Percentiles rank a stretch among this genome's conserved stretches.
These are phyloP conservation scores for Cercospora nicotianae DNA, from an alignment of 2,329 filamentous ascomycete species.

Conservation along the genomic window DNA sequence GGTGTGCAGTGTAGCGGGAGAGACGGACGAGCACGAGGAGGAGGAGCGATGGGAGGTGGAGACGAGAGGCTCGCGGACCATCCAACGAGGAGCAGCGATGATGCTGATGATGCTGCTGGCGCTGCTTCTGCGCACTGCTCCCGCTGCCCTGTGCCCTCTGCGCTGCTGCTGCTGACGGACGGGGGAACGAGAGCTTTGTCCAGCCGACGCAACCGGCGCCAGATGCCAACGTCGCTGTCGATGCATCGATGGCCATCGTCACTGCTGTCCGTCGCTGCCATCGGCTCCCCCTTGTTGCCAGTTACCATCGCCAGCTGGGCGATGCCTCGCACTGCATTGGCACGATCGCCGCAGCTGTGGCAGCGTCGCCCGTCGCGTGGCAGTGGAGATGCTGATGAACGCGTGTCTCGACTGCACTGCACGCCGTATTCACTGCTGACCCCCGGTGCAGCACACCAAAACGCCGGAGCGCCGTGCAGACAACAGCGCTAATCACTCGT, in stretches of 20 bases:
- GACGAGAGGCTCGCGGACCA: neutral
- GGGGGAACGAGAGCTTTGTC: neutral
- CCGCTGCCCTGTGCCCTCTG: neutral
- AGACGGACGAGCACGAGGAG: neutral
- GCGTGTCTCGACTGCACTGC: neutral
- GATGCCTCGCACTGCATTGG: neutral
- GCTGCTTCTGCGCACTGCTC: neutral
- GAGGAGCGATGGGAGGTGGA: neutral
- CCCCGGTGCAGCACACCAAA: neutral
- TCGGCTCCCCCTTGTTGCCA: neutral
- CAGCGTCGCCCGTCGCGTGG: neutral
- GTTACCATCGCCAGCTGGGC: neutral
- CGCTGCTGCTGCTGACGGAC: neutral
- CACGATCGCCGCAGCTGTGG: neutral
- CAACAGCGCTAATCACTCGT: neutral
- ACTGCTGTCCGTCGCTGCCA: neutral
- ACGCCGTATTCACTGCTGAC: neutral
- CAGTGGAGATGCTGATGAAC: neutral
- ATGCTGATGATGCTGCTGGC: neutral
- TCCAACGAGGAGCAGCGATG: neutral
- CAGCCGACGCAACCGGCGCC: conserved; percentile 1
- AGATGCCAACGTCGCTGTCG: neutral
- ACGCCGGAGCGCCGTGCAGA: neutral
- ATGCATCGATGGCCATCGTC: neutral
- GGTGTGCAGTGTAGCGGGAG: neutral